A percentile compares a stretch with the other conserved stretches of the same genome.
Conservation (phyloP, 2,329 filamentous ascomycete species). For the Ascochyta pisi region DNA sequence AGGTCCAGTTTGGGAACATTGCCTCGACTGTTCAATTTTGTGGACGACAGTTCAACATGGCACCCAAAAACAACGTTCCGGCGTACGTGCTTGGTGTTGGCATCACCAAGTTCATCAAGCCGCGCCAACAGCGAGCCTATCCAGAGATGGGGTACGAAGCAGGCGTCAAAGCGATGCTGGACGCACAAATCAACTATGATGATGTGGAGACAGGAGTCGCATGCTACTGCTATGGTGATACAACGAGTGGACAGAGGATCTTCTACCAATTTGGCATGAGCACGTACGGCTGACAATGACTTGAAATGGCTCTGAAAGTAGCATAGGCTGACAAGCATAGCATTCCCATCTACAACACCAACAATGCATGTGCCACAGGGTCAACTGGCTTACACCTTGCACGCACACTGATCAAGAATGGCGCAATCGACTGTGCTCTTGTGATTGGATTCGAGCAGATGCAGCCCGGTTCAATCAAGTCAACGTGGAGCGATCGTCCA, state of each 20-base stretch:
- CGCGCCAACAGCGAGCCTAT: conserved; percentile 88
- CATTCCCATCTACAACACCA: conserved; percentile 96
- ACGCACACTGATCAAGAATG: conserved; percentile 76
- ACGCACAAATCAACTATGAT: conserved; percentile 90
- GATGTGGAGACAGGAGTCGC: conserved; percentile 92
- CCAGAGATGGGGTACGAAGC: conserved; percentile 92
- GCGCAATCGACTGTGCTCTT: conserved; percentile 83
- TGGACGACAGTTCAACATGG: conserved; percentile 24
- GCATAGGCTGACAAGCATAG: conserved; percentile 43
- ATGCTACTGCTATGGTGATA: conserved; percentile 96
- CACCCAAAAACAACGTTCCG: conserved; percentile 46
- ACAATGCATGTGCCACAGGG: conserved; percentile 96
- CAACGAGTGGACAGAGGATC: conserved; percentile 89
- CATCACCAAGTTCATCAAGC: conserved; percentile 99
- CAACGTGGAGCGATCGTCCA: conserved; percentile 79
- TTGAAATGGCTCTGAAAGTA: not conserved
- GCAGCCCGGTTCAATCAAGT: conserved; percentile 83
- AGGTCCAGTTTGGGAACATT: not conserved
- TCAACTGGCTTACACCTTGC: conserved; percentile 86
- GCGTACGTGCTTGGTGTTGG: conserved; percentile 93
- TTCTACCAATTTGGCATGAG: conserved; percentile 99
- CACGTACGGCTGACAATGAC: conserved; percentile 33
- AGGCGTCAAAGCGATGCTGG: conserved; percentile 81
- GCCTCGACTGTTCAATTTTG: not conserved
- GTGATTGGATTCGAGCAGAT: conserved; percentile 98